These are phyloP conservation scores for Neonectria neomacrospora DNA, from an alignment of 2,329 filamentous ascomycete species.

Conservation along the genomic window DNA sequence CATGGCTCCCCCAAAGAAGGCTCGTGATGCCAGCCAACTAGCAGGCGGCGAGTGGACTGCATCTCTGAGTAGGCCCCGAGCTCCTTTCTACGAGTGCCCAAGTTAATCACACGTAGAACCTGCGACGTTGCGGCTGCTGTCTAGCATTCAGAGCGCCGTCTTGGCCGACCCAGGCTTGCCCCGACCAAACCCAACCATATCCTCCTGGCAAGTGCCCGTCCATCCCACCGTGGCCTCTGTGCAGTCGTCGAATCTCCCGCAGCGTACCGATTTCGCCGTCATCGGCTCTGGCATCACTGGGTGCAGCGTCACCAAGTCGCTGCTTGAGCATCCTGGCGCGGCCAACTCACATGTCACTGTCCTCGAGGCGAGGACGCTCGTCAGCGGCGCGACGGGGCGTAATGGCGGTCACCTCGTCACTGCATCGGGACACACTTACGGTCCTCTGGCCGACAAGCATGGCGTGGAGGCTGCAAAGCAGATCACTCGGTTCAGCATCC, in stretches of 20 bases:
- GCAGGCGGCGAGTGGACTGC: background rate
- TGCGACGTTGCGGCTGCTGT: slow-evolving; percentile 14
- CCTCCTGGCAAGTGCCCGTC: slow-evolving; percentile 42
- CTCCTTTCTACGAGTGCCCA: background rate
- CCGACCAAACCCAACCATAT: slow-evolving; percentile 37
- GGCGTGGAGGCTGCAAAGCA: slow-evolving; percentile 51
- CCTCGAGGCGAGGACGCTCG: slow-evolving; percentile 44
- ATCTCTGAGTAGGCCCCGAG: background rate
- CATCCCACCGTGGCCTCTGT: slow-evolving; percentile 37
- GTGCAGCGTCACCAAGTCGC: slow-evolving; percentile 40
- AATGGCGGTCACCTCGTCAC: slow-evolving; percentile 46
- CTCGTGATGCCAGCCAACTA: background rate
- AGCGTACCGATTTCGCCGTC: slow-evolving; percentile 38
- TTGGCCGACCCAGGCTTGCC: slow-evolving; percentile 42
- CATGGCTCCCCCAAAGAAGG: background rate
- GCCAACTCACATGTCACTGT: slow-evolving; percentile 32
- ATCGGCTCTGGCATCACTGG: slow-evolving; percentile 49
- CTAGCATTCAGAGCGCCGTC: slow-evolving; percentile 14
- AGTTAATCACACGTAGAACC: slow-evolving; percentile 3
- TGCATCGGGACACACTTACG: slow-evolving; percentile 53
- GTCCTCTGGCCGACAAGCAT: slow-evolving; percentile 42
- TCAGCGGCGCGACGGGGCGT: slow-evolving; percentile 47
- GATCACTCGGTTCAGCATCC: slow-evolving; percentile 55
- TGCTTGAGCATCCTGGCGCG: slow-evolving; percentile 35
- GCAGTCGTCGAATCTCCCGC: slow-evolving; percentile 38